Percentiles rank a stretch among this genome's conserved stretches.
Conservation (phyloP, 192 early-diverging fungal genomes). For the Dimargaris cristalligena region DNA sequence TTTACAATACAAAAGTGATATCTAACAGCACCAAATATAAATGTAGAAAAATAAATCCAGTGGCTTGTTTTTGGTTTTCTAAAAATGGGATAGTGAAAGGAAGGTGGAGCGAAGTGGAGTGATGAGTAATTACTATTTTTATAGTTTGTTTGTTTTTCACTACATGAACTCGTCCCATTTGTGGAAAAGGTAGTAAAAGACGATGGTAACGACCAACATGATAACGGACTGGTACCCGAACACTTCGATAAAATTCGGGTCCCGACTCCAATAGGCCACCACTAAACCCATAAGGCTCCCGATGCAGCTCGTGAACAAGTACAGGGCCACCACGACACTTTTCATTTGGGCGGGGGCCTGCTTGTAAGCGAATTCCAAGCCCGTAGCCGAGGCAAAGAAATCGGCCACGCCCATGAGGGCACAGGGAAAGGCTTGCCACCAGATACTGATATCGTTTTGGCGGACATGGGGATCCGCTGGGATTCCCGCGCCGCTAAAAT, state of each 20-base stretch:
- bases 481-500: slow-evolving; percentile 20
- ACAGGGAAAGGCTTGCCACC: slow-evolving; percentile 38
- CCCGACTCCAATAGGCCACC: slow-evolving; percentile 34
- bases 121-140: too few relatives aligned
- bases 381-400: slow-evolving; percentile 52
- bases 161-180: slow-evolving; percentile 16
- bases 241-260: slow-evolving; percentile 32
- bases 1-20: too few relatives aligned
- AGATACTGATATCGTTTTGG: slow-evolving; percentile 36
- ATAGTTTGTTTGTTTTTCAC: too few relatives aligned
- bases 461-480: slow-evolving; percentile 12
- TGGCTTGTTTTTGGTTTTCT: too few relatives aligned
- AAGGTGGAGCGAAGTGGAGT: too few relatives aligned
- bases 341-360: slow-evolving; percentile 44
- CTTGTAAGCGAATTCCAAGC: slow-evolving; percentile 50
- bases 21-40: too few relatives aligned
- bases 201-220: slow-evolving; percentile 14
- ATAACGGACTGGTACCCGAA: slow-evolving; percentile 14
- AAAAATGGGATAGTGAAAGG: too few relatives aligned
- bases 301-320: slow-evolving; percentile 37
- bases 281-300: slow-evolving; percentile 37
- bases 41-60: too few relatives aligned
- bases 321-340: slow-evolving; percentile 54
- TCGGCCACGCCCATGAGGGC: slow-evolving; percentile 43
- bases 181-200: slow-evolving; percentile 17